A percentile compares a stretch with the other conserved stretches of the same genome.
Conservation (phyloP, 2,329 filamentous ascomycete species). For the Aureobasidium sp. region DNA sequence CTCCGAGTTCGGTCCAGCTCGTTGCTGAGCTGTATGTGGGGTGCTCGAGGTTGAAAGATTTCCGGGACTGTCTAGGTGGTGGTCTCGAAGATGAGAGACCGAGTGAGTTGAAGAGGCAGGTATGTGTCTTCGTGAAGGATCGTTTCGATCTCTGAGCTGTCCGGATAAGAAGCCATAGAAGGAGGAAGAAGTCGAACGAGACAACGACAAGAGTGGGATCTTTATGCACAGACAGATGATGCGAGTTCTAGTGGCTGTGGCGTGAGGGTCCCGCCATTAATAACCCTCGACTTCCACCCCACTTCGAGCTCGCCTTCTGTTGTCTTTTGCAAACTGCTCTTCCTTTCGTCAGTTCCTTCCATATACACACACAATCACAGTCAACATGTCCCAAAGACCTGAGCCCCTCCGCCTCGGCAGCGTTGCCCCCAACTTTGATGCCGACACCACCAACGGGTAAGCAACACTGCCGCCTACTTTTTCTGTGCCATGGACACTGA, state of each 20-base stretch:
- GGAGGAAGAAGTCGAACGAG: not conserved
- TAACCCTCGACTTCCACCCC: constrained; percentile 9
- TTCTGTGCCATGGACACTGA: constrained; percentile 18
- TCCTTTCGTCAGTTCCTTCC: not conserved
- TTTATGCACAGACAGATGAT: constrained; percentile 15
- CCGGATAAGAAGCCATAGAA: not conserved
- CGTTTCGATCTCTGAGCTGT: no score
- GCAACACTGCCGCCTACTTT: not conserved
- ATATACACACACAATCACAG: constrained; percentile 1
- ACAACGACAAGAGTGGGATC: not conserved
- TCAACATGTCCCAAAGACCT: constrained; percentile 19
- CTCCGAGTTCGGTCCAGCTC: constrained; percentile 9
- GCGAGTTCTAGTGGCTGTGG: constrained; percentile 14
- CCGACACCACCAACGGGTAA: constrained; percentile 55
- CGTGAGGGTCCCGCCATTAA: constrained; percentile 12
- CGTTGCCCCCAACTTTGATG: constrained; percentile 62
- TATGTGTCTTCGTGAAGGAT: not conserved
- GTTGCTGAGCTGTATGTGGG: not conserved
- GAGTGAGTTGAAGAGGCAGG: no score
- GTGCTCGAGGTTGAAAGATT: not conserved
- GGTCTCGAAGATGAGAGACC: not conserved
- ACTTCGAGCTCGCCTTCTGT: constrained; percentile 1
- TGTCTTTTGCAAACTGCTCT: not conserved
- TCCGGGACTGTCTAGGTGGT: not conserved
- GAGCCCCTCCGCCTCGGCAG: constrained; percentile 56